phyloP scores from a whole-genome alignment of 176 grass and related monocot species.

The Rhynchospora pubera region DNA sequence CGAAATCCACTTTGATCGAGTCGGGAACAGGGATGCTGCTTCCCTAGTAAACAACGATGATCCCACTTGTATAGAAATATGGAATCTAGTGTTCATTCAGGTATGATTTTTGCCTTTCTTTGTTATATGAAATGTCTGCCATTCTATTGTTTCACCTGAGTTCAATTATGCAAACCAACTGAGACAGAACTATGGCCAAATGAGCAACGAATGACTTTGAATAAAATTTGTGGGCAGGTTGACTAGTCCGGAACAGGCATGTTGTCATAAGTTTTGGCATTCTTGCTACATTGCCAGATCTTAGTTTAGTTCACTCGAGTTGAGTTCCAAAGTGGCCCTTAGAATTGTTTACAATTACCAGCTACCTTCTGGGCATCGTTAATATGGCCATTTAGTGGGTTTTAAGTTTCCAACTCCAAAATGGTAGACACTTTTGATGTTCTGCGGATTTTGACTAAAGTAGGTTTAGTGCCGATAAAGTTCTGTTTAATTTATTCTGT shows the following conservation, averaged over 20 bases:
- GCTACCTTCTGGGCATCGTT: background rate
- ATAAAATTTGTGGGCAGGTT: background rate
- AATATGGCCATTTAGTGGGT: background rate
- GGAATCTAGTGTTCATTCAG: conserved; percentile 99
- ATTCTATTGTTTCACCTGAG: background rate
- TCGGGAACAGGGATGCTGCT: conserved; percentile 74
- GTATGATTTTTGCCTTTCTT: conserved; percentile 25
- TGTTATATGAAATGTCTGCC: background rate
- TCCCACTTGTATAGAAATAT: conserved; percentile 92
- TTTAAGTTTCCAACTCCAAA: background rate
- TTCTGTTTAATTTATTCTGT: background rate
- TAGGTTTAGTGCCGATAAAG: background rate
- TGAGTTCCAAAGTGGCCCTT: background rate
- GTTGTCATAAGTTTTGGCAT: background rate
- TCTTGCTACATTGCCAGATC: background rate
- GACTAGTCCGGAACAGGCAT: background rate
- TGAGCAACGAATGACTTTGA: background rate
- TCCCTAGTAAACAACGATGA: conserved; percentile 85
- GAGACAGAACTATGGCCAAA: background rate
- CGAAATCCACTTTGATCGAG: conserved; percentile 92
- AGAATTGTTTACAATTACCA: background rate
- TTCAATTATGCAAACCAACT: background rate
- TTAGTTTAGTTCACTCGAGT: background rate
- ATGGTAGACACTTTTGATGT: background rate
- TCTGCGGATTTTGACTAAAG: background rate